Conservation (phyloP, 2,329 filamentous ascomycete genomes). For the Aspergillus terreus region DNA sequence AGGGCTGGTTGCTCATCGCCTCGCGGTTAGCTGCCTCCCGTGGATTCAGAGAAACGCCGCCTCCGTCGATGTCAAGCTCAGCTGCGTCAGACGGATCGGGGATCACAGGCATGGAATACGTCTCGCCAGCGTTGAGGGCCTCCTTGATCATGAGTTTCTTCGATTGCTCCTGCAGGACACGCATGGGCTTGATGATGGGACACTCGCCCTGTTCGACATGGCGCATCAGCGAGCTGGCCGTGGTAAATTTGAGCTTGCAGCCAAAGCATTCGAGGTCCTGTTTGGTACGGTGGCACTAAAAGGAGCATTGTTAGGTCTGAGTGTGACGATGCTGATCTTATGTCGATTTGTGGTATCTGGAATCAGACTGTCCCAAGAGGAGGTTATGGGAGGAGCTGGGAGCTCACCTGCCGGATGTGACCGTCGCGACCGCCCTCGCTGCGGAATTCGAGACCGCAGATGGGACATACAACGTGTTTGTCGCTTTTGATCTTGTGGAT, state of each 20-base stretch:
- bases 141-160: constrained; percentile 48
- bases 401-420: constrained; percentile 50
- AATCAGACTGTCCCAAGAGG: too few relatives aligned
- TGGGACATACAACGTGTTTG: constrained; percentile 52
- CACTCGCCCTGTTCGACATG: constrained; percentile 56
- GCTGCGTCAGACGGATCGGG: constrained; percentile 7
- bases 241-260: constrained; percentile 47
- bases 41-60: constrained; percentile 20
- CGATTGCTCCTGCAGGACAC: constrained; percentile 48
- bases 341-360: too few relatives aligned
- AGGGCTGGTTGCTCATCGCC: constrained; percentile 17
- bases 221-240: constrained; percentile 47
- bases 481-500: constrained; percentile 48
- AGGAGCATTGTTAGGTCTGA: neutral
- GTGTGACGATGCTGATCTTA: too few relatives aligned
- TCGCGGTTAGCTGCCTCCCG: constrained; percentile 11
- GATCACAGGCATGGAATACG: neutral
- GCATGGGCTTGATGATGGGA: constrained; percentile 34
- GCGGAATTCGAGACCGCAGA: constrained; percentile 56
- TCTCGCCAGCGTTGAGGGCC: constrained; percentile 16
- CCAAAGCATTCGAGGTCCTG: constrained; percentile 49
- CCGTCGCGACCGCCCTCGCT: constrained; percentile 48
- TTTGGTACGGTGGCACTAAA: constrained; percentile 46
- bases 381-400: neutral
- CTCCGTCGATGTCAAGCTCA: constrained; percentile 11